Conservation (phyloP, 2,329 filamentous ascomycete species). For the Saccharata proteae region DNA sequence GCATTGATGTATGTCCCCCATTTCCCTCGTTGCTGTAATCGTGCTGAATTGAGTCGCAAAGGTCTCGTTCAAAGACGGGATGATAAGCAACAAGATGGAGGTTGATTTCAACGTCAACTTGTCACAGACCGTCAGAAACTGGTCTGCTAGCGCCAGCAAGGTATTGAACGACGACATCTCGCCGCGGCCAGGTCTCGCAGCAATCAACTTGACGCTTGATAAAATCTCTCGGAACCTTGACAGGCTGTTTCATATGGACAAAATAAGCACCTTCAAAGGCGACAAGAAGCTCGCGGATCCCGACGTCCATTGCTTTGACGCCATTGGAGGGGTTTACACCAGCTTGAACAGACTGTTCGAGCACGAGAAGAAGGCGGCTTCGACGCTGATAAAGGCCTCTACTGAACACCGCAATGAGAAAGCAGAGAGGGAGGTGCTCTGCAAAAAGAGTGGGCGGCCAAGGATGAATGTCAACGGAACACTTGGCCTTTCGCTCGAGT, state of each 20-base stretch:
- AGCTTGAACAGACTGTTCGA: conserved; percentile 58
- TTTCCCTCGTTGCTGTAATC: no score
- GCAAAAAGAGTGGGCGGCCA: conserved; percentile 57
- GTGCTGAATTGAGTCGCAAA: no score
- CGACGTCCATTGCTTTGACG: conserved; percentile 64
- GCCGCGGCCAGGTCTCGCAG: conserved; percentile 46
- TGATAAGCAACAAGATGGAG: background rate
- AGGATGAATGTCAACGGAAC: conserved; percentile 55
- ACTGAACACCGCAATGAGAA: conserved; percentile 34
- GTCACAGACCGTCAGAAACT: background rate
- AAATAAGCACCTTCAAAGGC: conserved; percentile 40
- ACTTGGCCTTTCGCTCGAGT: conserved; percentile 61
- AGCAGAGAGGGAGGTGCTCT: conserved; percentile 49
- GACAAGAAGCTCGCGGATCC: conserved; percentile 39
- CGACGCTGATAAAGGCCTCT: conserved; percentile 17
- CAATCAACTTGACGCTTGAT: conserved; percentile 58
- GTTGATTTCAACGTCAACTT: background rate
- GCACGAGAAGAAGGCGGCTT: conserved; percentile 48
- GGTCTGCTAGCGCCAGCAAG: conserved; percentile 18
- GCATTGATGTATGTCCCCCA: conserved; percentile 20
- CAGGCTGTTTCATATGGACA: conserved; percentile 56
- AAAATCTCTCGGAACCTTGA: conserved; percentile 61
- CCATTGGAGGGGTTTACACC: conserved; percentile 59
- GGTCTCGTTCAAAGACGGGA: no score
- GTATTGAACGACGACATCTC: conserved; percentile 56